Conservation (phyloP, 495 filamentous ascomycete genomes). For the Oidiodendron maius region DNA sequence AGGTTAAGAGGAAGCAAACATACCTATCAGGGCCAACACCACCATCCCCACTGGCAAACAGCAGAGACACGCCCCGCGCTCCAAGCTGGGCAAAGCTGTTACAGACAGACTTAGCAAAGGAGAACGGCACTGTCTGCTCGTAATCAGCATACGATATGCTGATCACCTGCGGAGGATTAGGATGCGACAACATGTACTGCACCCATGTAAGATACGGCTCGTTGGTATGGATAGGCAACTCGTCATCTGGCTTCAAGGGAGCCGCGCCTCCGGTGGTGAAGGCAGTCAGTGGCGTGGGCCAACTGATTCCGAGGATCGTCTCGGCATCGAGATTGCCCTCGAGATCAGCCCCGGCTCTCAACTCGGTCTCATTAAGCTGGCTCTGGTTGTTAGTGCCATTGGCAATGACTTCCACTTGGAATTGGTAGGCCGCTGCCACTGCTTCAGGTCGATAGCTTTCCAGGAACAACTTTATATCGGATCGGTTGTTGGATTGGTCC, state of each 20-base stretch:
- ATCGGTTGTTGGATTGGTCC: constrained; percentile 62
- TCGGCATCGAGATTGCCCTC: constrained; percentile 73
- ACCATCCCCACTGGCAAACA: constrained; percentile 67
- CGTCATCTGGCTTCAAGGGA: constrained; percentile 47
- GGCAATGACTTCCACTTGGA: constrained; percentile 55
- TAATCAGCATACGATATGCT: constrained; percentile 68
- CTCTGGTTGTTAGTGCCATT: constrained; percentile 57
- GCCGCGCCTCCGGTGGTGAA: constrained; percentile 62
- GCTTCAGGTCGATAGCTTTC: constrained; percentile 44
- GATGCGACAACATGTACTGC: constrained; percentile 58
- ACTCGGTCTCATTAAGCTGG: constrained; percentile 30
- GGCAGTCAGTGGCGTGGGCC: constrained; percentile 51
- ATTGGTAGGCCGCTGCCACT: constrained; percentile 34
- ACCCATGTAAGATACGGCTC: constrained; percentile 50
- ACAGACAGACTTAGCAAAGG: constrained; percentile 61
- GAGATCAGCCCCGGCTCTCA: constrained; percentile 29
- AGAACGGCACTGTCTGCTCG: constrained; percentile 55
- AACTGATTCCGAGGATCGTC: constrained; percentile 55
- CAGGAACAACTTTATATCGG: constrained; percentile 50
- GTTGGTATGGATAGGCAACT: constrained; percentile 26
- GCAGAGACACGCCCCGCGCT: constrained; percentile 61
- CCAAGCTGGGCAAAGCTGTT: constrained; percentile 66
- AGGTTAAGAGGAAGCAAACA: no score
- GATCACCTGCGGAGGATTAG: constrained; percentile 64
- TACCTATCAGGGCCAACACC: constrained; percentile 45